These are phyloP conservation scores for Talaromyces proteolyticus DNA, from an alignment of 495 filamentous ascomycete genomes.

Conservation along the genomic window DNA sequence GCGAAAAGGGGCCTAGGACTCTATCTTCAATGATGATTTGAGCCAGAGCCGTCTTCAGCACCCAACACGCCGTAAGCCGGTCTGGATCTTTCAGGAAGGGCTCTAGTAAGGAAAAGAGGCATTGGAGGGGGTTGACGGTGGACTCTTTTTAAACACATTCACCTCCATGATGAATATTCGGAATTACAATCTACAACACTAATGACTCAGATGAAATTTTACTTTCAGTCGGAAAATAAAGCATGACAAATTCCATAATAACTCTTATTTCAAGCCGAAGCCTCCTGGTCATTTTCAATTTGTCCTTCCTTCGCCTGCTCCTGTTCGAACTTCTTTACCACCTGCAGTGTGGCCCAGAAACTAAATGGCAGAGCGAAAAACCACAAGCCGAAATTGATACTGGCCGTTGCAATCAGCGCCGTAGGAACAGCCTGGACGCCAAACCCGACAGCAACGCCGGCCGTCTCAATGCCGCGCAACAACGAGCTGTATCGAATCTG, in stretches of 20 bases:
- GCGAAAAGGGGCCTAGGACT: slow-evolving; percentile 8
- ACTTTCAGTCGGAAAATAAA: too few relatives aligned
- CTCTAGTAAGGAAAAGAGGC: too few relatives aligned
- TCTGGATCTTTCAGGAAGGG: too few relatives aligned
- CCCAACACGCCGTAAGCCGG: slow-evolving; percentile 2
- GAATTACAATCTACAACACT: too few relatives aligned
- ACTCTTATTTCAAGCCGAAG: too few relatives aligned
- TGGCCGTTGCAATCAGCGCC: slow-evolving; percentile 30
- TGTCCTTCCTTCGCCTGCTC: too few relatives aligned
- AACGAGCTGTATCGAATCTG: slow-evolving; percentile 37
- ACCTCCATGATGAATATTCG: too few relatives aligned
- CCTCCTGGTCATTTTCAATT: too few relatives aligned
- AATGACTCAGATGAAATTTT: too few relatives aligned
- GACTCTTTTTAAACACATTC: too few relatives aligned
- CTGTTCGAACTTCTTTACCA: slow-evolving; percentile 21
- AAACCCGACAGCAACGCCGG: slow-evolving; percentile 32
- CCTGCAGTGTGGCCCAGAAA: slow-evolving; percentile 34
- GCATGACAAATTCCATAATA: too few relatives aligned
- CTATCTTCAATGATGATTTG: slow-evolving; percentile 8
- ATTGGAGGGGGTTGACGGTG: too few relatives aligned
- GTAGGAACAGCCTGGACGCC: slow-evolving; percentile 38
- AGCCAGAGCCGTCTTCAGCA: slow-evolving; percentile 8
- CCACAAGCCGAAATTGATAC: slow-evolving; percentile 36
- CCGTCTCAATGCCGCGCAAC: slow-evolving; percentile 34
- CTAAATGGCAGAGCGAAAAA: slow-evolving; percentile 34